Conservation (phyloP, 148 eudicot genomes). For the Polygonum aviculare region DNA sequence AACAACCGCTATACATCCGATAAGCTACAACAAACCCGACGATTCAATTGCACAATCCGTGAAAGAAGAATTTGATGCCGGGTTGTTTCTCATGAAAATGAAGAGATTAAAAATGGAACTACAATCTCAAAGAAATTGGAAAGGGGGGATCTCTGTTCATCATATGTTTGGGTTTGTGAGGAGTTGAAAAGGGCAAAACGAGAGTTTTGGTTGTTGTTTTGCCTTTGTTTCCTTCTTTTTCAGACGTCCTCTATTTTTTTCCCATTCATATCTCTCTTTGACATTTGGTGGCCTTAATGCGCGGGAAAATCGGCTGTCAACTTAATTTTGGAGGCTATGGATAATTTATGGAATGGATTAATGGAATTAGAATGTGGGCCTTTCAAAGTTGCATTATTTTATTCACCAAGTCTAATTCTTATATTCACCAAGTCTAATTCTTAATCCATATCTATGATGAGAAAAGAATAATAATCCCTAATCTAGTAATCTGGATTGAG, state of each 20-base stretch:
- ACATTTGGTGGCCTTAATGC: constrained; percentile 3
- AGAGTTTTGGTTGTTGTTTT: constrained; percentile 5
- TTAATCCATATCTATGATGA: neutral
- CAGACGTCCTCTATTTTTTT: neutral
- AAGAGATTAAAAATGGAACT: neutral
- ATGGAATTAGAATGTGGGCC: neutral
- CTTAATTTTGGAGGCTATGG: neutral
- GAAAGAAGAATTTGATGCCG: neutral
- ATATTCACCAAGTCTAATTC: neutral
- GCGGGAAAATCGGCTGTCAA: constrained; percentile 6
- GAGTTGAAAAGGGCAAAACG: neutral
- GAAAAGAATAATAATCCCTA: too few relatives aligned
- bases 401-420: neutral
- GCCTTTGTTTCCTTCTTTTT: neutral
- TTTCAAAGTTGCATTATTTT: neutral
- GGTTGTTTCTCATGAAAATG: neutral
- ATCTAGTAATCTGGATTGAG: too few relatives aligned
- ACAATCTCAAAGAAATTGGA: neutral
- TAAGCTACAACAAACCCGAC: neutral
- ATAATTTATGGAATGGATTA: neutral
- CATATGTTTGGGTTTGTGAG: neutral
- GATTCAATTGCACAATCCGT: neutral
- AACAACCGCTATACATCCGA: neutral
- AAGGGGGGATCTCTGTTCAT: neutral
- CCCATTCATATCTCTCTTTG: neutral